Conservation (phyloP, 2,329 filamentous ascomycete genomes). For the Parastagonospora avenae region DNA sequence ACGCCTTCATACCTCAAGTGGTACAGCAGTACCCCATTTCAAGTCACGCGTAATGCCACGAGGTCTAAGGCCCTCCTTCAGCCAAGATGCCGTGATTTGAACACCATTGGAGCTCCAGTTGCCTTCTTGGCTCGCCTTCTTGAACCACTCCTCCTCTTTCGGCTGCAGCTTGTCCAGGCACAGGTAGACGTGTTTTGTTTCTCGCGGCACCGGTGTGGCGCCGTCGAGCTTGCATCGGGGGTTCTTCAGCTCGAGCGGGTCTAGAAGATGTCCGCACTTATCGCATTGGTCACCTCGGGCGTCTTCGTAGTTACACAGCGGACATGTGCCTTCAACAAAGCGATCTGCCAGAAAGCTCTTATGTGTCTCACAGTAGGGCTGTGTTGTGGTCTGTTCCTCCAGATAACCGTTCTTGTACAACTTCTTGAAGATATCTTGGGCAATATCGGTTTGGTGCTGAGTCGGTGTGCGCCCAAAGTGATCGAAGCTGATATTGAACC, state of each 20-base stretch:
- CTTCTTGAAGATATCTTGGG: constrained; percentile 86
- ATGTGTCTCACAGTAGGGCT: constrained; percentile 85
- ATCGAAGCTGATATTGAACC: constrained; percentile 95
- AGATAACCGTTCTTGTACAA: constrained; percentile 89
- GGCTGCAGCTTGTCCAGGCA: constrained; percentile 81
- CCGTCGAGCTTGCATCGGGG: constrained; percentile 92
- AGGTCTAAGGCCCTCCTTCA: constrained; percentile 81
- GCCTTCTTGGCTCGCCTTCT: constrained; percentile 73
- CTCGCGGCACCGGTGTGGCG: constrained; percentile 75
- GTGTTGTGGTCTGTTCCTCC: constrained; percentile 82
- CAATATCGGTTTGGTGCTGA: constrained; percentile 85
- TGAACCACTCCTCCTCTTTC: constrained; percentile 77
- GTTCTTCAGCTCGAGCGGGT: constrained; percentile 55
- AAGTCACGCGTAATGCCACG: constrained; percentile 91
- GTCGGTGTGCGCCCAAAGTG: constrained; percentile 94
- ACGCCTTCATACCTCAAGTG: constrained; percentile 47
- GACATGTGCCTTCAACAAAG: constrained; percentile 80
- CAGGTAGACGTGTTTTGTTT: constrained; percentile 92
- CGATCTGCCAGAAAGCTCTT: constrained; percentile 56
- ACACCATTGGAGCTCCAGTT: constrained; percentile 77
- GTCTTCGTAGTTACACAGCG: constrained; percentile 65
- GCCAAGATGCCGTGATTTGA: constrained; percentile 79
- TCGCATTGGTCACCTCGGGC: constrained; percentile 61
- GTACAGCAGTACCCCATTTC: constrained; percentile 79
- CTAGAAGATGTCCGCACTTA: constrained; percentile 55